Base-by-base conservation (phyloP, 75 land plant species). In the Picea sitchensis region DNA sequence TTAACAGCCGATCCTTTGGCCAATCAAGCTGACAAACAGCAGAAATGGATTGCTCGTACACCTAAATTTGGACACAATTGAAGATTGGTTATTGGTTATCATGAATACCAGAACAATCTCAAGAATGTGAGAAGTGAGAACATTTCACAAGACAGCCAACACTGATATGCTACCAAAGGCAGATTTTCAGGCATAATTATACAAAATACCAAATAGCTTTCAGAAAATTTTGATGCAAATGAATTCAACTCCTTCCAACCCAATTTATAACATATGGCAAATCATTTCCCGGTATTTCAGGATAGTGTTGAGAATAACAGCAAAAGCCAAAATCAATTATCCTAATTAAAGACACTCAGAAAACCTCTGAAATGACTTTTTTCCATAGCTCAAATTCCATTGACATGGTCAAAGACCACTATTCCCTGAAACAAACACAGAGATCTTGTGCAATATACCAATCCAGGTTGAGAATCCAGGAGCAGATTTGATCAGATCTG, bases 11-110 rank as follows among this genome's bases (percentile, higher is more conserved):
- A 31, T 91, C 84, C 62, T 83, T 92, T 3, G 96, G 96, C 96
- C 96, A 94, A 78, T 94, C 96, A 30, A 94, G 82, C 59, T 92
- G 95, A 61, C 93, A 90, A 1, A 86, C 86, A n/a, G 95, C 93
- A 41, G 88, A 86, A 79, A 94, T 92, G 0, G 96, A 94, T 80
- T 90, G 91, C 80, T 87, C 93, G 71, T 94, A 94, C 61, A 94
- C 96, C 95, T 94, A n/a, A n/a, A 63, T 77, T 32, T 58, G 32
- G 58, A 65, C 18, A 61, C 34, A 56, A 77, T 65, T 34, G 44
- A 23, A 38, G 30, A 77, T 38, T 12, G 8, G 38, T 20, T 23
- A 79, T 14, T 14, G 5, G 47, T 51, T 71, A 56, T 31, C 15
- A 47, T n/a, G 58, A 36, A 47, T 65, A 12, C 7, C 5, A 63